Base-by-base conservation (phyloP, 345 rosid genomes). In the Salix udensis region DNA sequence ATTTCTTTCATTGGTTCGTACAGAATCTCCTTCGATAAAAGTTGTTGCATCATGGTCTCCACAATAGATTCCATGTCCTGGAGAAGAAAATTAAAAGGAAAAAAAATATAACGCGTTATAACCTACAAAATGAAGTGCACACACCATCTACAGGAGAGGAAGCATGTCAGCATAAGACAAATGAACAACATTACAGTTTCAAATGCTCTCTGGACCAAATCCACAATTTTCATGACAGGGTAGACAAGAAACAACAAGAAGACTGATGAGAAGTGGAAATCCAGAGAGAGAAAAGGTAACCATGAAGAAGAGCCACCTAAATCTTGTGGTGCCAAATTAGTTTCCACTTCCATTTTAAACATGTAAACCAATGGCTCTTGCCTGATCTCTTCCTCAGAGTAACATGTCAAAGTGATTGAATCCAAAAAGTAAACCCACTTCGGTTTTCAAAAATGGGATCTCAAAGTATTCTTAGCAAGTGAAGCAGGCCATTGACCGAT, bases 1-100 rank as follows among this genome's bases (percentile, higher is more conserved):
- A 96, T 92, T 85, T 96, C 99, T 84, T 85, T 96, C 98, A 94
- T 96, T 9, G 99, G 99, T 73, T 94, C 98, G n/a, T 94, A 88
- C 76, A 94, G 98, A 74, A 92, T 94, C 72, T 96, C 98, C 88
- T 96, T 90, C 0, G 98, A 96, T 78, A 96, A 79, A 81, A 96
- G 92, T 76, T 96, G 99, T 73, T 94, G 97, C 99, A 96, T 96
- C 98, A 96, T 96, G 61, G 92, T 94, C 85, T 96, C 96, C 77
- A 96, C 92, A 30, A 96, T 88, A 3, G 97, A 92, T 82, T 92
- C 96, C 97, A 96, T 89, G 78, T 91, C 98, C 97, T 94, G 75
- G 58, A 15, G 16, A 71, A 70, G 62, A 58, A 55, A 58, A 58
- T n/a, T 58, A n/a, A 58, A 76, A 46, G 36, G 62, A 76, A 58